Evolutionary conservation across 768 basidiomycete species (phyloP), one percentile per base, ranked within the genome.

Genomic region (Xerocomus brunneocitrinus): DNA sequence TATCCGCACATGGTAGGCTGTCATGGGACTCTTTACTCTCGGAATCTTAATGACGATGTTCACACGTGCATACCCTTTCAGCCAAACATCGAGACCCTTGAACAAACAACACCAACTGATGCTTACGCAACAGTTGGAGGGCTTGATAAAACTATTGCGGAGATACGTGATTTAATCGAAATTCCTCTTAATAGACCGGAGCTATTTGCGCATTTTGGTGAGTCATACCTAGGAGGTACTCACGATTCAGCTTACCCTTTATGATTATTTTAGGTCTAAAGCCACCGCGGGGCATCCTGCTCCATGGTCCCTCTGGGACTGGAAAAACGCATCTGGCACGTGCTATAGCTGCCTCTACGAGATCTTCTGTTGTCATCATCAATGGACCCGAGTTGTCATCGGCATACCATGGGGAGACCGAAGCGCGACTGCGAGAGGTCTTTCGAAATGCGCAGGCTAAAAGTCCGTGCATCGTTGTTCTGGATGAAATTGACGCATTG

Each of bases 301-400:
- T 99, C 2, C 87, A 98, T 68, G 97, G 97, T 10, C 95, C 94
- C 10, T 93, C 97, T 3, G 97, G 97, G 35, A 98, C 97, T 8
- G 97, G 97, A 14, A 99, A 99, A 73, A 99, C 97, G 0, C 93
- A 97, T 64, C 76, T 99, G 2, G 95, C 97, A 10, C 85, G 93
- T 56, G 91, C 94, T 13, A 94, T 99, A 54, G 94, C 95, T 4
- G 80, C 85, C 0, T 91, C 94, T 5, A 90, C 89, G 1, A 81
- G 80, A 30, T 89, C 93, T 7, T 84, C 86, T 27, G 89, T 97
- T n/a, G 80, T 99, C 58, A 83, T 92, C 47, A 86, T 98, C 67
- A 95, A 95, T 61, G 97, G 97, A 0, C 94, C 97, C 12, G 94
- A 98, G 65, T 79, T 98, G 22, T 91, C 90, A 1, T 93, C 91